Evolutionary conservation across 768 basidiomycete species (phyloP).

Genomic region (Kwoniella bestiolae): DNA sequence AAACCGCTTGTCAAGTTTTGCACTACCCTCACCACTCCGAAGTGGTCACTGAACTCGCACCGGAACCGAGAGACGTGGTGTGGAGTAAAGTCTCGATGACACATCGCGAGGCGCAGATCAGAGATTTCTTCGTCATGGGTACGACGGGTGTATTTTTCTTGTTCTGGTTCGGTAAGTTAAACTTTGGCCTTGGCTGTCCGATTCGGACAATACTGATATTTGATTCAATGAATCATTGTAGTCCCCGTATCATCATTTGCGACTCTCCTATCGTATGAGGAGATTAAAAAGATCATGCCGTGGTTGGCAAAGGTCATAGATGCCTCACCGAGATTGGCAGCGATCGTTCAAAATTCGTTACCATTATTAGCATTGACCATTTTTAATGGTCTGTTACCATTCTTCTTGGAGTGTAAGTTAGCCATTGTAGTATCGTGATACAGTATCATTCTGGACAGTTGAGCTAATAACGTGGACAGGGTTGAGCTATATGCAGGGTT

Average conservation of each 20-base stretch:
- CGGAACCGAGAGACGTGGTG: conserved; percentile 92
- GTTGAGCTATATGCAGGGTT: conserved; percentile 88
- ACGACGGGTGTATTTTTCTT: conserved; percentile 77
- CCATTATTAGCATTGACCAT: conserved; percentile 88
- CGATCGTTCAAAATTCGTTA: conserved; percentile 91
- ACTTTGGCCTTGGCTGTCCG: neutral
- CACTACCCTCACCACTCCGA: conserved; percentile 72
- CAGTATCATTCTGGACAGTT: conserved; percentile 4
- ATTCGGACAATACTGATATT: conserved; percentile 4
- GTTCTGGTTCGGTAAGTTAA: conserved; percentile 71
- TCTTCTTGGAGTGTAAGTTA: conserved; percentile 77
- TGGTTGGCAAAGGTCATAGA: conserved; percentile 87
- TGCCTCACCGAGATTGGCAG: conserved; percentile 67
- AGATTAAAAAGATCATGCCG: conserved; percentile 87
- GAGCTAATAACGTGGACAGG: conserved; percentile 46
- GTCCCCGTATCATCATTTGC: conserved; percentile 88
- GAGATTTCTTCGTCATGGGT: conserved; percentile 72
- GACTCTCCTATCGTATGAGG: conserved; percentile 83
- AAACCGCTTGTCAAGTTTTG: conserved; percentile 85
- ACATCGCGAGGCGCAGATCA: conserved; percentile 64
- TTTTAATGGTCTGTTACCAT: conserved; percentile 85
- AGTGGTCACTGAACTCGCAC: conserved; percentile 74
- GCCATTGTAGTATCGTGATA: neutral
- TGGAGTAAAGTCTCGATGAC: conserved; percentile 88
- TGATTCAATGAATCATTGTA: conserved; percentile 19